These are phyloP conservation scores for Trifolium pratense DNA, from an alignment of 306 rosid species.

Conservation along the genomic window DNA sequence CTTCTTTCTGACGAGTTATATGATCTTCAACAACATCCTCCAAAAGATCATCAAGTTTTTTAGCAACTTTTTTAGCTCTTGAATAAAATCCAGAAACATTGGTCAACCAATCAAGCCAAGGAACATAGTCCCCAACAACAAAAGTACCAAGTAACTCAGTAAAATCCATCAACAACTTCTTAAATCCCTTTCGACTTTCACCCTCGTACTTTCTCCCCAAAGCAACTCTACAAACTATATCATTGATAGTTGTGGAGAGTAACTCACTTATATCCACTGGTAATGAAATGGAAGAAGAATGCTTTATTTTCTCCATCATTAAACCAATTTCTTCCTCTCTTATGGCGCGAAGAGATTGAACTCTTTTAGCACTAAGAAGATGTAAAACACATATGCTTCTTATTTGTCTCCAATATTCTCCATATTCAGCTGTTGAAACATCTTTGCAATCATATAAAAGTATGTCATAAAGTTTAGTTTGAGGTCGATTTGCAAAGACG, in stretches of 20 bases:
- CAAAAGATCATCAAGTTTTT: constrained; percentile 50
- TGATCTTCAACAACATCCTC: constrained; percentile 61
- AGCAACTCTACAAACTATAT: constrained; percentile 55
- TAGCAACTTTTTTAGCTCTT: constrained; percentile 47
- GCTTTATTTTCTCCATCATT: constrained; percentile 40
- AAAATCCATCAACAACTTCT: constrained; percentile 42
- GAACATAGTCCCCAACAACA: constrained; percentile 54
- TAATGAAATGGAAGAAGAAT: neutral
- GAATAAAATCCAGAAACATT: constrained; percentile 47
- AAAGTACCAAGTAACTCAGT: constrained; percentile 46
- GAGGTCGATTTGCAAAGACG: constrained; percentile 42
- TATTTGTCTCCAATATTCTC: constrained; percentile 60
- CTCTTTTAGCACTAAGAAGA: constrained; percentile 42
- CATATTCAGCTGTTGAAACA: constrained; percentile 47
- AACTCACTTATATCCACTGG: constrained; percentile 51
- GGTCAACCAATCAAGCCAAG: constrained; percentile 65
- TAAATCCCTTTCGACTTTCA: constrained; percentile 43
- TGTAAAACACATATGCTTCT: constrained; percentile 49
- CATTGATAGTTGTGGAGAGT: constrained; percentile 37
- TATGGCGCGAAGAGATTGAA: constrained; percentile 33
- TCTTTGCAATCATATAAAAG: constrained; percentile 52
- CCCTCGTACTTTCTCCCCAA: constrained; percentile 58
- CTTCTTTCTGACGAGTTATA: neutral
- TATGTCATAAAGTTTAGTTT: constrained; percentile 27
- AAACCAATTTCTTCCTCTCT: constrained; percentile 45